Percentiles rank a stretch among this genome's conserved stretches.
These are phyloP conservation scores for Colletotrichum destructivum DNA, from an alignment of 2,329 filamentous ascomycete genomes.

Conservation along the genomic window DNA sequence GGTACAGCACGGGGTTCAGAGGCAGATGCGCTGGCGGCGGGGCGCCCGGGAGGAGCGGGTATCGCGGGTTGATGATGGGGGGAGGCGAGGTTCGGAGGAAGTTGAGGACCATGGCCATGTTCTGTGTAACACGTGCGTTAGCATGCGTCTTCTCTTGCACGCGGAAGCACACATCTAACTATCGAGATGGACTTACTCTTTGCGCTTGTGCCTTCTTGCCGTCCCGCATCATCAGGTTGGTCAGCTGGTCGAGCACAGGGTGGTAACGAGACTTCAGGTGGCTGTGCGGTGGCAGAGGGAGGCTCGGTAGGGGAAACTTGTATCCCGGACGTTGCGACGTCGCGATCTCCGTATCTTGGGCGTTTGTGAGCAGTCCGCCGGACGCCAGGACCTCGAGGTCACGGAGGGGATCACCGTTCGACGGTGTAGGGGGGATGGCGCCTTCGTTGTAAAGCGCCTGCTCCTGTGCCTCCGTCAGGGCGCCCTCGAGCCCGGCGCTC, in stretches of 20 bases:
- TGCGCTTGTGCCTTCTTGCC: conserved; percentile 94
- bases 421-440: conserved; percentile 54
- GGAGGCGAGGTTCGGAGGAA: conserved; percentile 87
- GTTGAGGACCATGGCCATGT: conserved; percentile 88
- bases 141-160: background rate
- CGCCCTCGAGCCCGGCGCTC: conserved; percentile 47
- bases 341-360: conserved; percentile 47
- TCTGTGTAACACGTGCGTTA: conserved; percentile 62
- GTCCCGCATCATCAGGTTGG: conserved; percentile 90
- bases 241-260: conserved; percentile 87
- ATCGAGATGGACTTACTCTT: conserved; percentile 71
- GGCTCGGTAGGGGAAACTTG: conserved; percentile 82
- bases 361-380: conserved; percentile 47
- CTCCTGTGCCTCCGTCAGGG: conserved; percentile 60
- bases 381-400: conserved; percentile 53
- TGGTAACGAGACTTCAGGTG: conserved; percentile 89
- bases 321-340: conserved; percentile 66
- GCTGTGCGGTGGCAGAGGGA: conserved; percentile 73
- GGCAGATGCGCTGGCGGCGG: conserved; percentile 86
- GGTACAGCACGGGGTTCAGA: conserved; percentile 89
- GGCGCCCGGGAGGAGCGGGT: conserved; percentile 81
- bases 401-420: conserved; percentile 37
- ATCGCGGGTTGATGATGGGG: conserved; percentile 80
- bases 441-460: conserved; percentile 60
- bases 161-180: background rate